These are phyloP conservation scores for Teunomyces gatunensis DNA, from an alignment of 805 yeast species.

Conservation along the genomic window DNA sequence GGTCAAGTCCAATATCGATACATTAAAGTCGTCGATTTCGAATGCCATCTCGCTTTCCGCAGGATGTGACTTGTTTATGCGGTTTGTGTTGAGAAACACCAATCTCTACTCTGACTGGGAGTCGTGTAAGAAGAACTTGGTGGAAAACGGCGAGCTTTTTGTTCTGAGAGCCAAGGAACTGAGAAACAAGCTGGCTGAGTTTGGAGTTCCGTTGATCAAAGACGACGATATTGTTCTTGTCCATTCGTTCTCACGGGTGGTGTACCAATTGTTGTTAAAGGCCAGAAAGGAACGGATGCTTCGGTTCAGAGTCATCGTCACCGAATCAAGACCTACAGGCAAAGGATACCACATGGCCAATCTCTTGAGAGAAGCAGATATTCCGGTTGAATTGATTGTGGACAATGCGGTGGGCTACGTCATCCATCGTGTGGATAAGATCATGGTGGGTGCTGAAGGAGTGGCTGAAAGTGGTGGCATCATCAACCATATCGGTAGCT, in stretches of 20 bases:
- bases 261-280: slow-evolving; percentile 64
- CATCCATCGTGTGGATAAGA: slow-evolving; percentile 86
- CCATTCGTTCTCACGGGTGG: slow-evolving; percentile 92
- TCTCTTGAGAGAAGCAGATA: slow-evolving; percentile 62
- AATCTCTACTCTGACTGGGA: slow-evolving; percentile 94
- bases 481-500: slow-evolving; percentile 91
- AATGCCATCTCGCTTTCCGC: slow-evolving; percentile 94
- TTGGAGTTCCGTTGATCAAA: slow-evolving; percentile 83
- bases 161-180: slow-evolving; percentile 89
- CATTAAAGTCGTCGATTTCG: slow-evolving; percentile 73
- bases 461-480: slow-evolving; percentile 99
- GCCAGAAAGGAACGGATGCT: slow-evolving; percentile 73
- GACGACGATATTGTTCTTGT: slow-evolving; percentile 91
- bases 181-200: slow-evolving; percentile 80
- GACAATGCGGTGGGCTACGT: slow-evolving; percentile 94
- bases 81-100: slow-evolving; percentile 87
- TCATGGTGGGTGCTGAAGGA: slow-evolving; percentile 97
- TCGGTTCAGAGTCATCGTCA: slow-evolving; percentile 85
- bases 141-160: slow-evolving; percentile 89
- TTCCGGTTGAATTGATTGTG: slow-evolving; percentile 84
- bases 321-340: slow-evolving; percentile 87
- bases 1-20: slow-evolving; percentile 71
- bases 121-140: slow-evolving; percentile 80
- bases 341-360: slow-evolving; percentile 74
- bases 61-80: slow-evolving; percentile 94